A percentile compares a stretch with the other conserved stretches of the same genome.
These are phyloP conservation scores for Cercophora samala DNA, from an alignment of 495 filamentous ascomycete species.

Conservation along the genomic window DNA sequence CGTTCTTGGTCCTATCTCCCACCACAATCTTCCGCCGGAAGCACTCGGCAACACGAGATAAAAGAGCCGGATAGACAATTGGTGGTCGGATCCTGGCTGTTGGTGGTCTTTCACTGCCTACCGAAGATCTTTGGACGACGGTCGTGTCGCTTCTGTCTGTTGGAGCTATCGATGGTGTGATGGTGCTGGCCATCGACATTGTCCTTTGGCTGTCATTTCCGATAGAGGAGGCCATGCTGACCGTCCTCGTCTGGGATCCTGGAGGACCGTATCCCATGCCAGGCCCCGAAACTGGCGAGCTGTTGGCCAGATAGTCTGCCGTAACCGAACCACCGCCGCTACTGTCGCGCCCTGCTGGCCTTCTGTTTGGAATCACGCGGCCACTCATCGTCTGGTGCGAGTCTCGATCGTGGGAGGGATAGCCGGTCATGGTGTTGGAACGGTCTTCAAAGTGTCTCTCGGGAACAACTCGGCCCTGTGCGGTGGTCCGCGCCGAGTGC, in stretches of 20 bases:
- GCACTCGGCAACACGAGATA: slow-evolving; percentile 85
- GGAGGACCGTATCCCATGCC: slow-evolving; percentile 33
- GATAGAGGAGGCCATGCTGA: slow-evolving; percentile 51
- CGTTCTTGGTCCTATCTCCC: slow-evolving; percentile 91
- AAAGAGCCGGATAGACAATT: slow-evolving; percentile 86
- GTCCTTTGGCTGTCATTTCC: slow-evolving; percentile 48
- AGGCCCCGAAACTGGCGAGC: slow-evolving; percentile 21
- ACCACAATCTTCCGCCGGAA: slow-evolving; percentile 82
- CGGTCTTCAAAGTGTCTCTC: slow-evolving; percentile 82
- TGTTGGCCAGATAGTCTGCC: slow-evolving; percentile 17
- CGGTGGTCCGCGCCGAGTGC: slow-evolving; percentile 69
- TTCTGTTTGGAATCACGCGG: slow-evolving; percentile 70
- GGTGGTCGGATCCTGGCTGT: slow-evolving; percentile 60
- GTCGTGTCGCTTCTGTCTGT: slow-evolving; percentile 39
- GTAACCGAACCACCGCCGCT: slow-evolving; percentile 4
- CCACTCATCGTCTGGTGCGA: slow-evolving; percentile 86
- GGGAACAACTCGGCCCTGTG: slow-evolving; percentile 84
- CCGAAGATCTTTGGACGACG: slow-evolving; percentile 42
- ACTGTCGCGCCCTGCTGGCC: slow-evolving; percentile 36
- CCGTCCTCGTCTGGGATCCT: slow-evolving; percentile 47
- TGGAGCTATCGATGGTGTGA: slow-evolving; percentile 41
- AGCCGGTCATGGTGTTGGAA: slow-evolving; percentile 92
- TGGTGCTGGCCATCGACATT: slow-evolving; percentile 83
- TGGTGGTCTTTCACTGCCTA: slow-evolving; percentile 48
- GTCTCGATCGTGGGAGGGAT: slow-evolving; percentile 69